Base-by-base conservation (phyloP, 768 basidiomycete genomes). In the Scleroderma bovista region DNA sequence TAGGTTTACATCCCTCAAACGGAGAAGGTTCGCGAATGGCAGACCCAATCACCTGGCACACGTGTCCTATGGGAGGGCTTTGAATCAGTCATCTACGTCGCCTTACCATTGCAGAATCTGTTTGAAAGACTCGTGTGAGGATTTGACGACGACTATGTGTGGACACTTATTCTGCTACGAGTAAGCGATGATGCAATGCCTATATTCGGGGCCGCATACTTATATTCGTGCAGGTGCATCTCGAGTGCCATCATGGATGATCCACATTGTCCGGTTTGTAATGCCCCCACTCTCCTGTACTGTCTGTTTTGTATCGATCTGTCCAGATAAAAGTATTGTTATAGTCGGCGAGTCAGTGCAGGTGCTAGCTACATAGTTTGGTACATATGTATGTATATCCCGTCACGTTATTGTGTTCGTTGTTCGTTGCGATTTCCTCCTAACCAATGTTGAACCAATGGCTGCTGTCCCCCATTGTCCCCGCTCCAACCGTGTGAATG, bases 141-240 rank as follows among this genome's bases (percentile, higher is more conserved):
- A 79, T 53, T 75, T 76, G 36, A 81, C 80, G 23, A 80, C 77
- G 32, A 81, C 78, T 4, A 77, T 78, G 68, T 84, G 82, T 57
- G 82, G 82, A 9, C 82, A 84, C 53, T 63, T 84, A 24, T 84
- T 84, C 55, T 84, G 82, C 56, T 71, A 80, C 50, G 58, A 52
- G 77, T 68, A 50, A 54, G 62, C 26, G 4, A 4, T 4, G 26
- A 29, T 29, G 26, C n/a, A n/a, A 29, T 55, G 32, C 17, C 22
- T 36, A 22, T 6, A 33, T 36, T 31, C 45, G 7, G n/a, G 17
- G 13, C 9, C 15, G 19, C 12, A 13, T 24, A 44, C 45, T 56
- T 17, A 55, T 49, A 20, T 13, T 48, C 11, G 16, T 33, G 37
- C 34, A 83, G 80, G 34, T 82, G 81, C 54, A 82, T 83, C 48